These are phyloP conservation scores for Paraurostyla sp. DNA, from an alignment of 73 alveolate species.

Conservation along the genomic window DNA sequence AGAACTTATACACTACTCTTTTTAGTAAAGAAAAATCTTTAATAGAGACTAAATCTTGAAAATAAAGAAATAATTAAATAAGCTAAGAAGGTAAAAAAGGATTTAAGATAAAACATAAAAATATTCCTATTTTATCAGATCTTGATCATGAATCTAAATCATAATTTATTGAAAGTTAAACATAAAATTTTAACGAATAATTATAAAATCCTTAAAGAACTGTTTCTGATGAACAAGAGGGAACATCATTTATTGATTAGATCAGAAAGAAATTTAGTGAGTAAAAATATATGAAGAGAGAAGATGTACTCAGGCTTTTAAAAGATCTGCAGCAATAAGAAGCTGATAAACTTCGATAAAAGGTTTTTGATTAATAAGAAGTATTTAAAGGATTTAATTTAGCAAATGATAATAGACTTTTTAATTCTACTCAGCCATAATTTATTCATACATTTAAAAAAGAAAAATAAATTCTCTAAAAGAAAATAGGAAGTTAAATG, in stretches of 20 bases:
- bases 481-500: background rate
- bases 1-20: background rate
- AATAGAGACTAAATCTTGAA: background rate
- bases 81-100: conserved; percentile 16
- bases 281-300: conserved; percentile 50
- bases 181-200: no score
- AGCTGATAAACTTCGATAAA: background rate
- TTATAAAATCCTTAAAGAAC: no score
- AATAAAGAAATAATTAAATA: background rate
- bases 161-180: background rate
- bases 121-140: background rate
- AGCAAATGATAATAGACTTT: background rate
- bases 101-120: conserved; percentile 3
- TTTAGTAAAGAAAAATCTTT: background rate
- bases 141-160: background rate
- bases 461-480: background rate
- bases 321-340: conserved; percentile 21
- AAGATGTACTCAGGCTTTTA: conserved; percentile 36
- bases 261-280: conserved; percentile 27
- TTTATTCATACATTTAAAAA: background rate
- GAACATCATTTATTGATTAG: conserved; percentile 10
- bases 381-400: conserved; percentile 6
- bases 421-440: conserved; percentile 10
- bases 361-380: conserved; percentile 37
- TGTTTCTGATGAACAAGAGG: background rate